Base-by-base conservation (phyloP, 2,329 filamentous ascomycete genomes). In the Coniochaeta sp. region DNA sequence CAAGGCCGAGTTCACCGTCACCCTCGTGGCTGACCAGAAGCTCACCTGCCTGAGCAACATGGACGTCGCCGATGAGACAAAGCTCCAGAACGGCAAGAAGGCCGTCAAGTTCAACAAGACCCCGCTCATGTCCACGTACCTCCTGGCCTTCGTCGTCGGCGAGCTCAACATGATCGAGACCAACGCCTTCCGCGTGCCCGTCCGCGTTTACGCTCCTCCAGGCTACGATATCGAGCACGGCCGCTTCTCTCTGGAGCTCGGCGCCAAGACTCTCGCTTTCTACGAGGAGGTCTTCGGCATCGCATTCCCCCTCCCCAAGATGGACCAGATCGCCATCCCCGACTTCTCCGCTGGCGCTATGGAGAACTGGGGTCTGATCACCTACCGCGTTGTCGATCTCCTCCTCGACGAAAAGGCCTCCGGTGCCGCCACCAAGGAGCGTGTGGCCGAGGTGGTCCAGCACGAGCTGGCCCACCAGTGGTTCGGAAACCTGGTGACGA, bases 321-420 rank as follows among this genome's bases (percentile, higher is more conserved):
- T 95, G 88, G 90, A 95, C 70, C 94, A 95, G 86, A 85, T 95
- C 60, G 91, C 92, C 42, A 91, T 97, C 64, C 92, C 92, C 14
- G 92, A 97, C 67, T 97, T 97, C 67, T 90, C 90, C 49, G 90
- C 91, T 48, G 92, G 92, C 56, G 92, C 91, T 54, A 96, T 97
- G 91, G 91, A 97, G 77, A 97, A 97, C 69, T 97, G 92, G 92
- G 92, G 92, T 65, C 76, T 97, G 50, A 84, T 97, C 60, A 97
- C 92, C 6, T 97, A 96, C 73, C 87, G 92, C 58, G 88, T 95
- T 20, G 91, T 96, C 30, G 90, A 95, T 64, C 71, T 97, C 46
- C 79, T 97, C 53, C 82, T 95, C 56, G 92, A 97, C 61, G 90
- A 96, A 71, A 94, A 95, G 77, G 87, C 82, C 3, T 94, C 89